A percentile compares a stretch with the other conserved stretches of the same genome.
Conservation (phyloP, 192 early-diverging fungal species). For the Rhizoclosmatium globosum region DNA sequence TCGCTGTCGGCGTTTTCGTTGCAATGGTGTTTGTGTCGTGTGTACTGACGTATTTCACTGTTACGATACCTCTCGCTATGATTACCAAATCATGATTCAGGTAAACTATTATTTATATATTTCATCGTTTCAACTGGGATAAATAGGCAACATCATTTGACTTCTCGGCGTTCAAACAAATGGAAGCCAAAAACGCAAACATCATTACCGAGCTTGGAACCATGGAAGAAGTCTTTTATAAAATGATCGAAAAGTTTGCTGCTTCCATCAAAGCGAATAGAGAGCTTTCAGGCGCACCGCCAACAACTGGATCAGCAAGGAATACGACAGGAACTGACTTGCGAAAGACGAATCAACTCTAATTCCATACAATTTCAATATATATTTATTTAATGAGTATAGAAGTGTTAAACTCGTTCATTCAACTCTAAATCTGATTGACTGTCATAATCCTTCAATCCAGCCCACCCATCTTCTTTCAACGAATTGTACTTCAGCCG, state of each 20-base stretch:
- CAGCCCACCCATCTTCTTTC: neutral
- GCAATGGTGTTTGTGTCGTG: neutral
- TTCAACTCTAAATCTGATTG: no score
- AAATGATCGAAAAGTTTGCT: constrained; percentile 26
- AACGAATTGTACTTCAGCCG: neutral
- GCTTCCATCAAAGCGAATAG: constrained; percentile 10
- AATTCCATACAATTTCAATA: no score
- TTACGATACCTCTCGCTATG: neutral
- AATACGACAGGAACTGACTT: no score
- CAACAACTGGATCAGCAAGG: no score
- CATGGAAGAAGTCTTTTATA: constrained; percentile 27
- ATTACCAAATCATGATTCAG: constrained; percentile 14
- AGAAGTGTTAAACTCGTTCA: no score
- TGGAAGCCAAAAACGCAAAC: constrained; percentile 9
- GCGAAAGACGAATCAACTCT: no score
- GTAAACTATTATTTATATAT: neutral
- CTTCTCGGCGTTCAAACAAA: constrained; percentile 10
- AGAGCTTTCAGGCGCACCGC: neutral
- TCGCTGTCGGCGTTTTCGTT: neutral
- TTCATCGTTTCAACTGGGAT: neutral
- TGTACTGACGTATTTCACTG: neutral
- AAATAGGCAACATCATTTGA: constrained; percentile 12
- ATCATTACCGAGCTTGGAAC: constrained; percentile 17
- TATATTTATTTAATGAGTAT: no score
- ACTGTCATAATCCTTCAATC: no score